Percentiles rank a stretch among this genome's conserved stretches.
Conservation (phyloP, 306 rosid species). For the Lathyrus sativus region DNA sequence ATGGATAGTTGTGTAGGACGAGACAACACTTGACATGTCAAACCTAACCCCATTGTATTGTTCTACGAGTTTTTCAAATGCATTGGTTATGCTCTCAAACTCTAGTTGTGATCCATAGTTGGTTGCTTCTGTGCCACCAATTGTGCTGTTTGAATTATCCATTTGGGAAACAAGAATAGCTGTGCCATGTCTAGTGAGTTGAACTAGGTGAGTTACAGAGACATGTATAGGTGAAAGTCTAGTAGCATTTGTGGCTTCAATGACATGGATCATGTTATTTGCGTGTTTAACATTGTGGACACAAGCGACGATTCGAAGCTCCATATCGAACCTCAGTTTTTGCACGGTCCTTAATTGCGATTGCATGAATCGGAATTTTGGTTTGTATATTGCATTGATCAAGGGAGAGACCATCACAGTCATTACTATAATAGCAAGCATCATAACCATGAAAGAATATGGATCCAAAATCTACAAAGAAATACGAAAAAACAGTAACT, state of each 20-base stretch:
- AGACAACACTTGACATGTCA: slow-evolving; percentile 20
- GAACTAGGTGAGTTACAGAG: slow-evolving; percentile 41
- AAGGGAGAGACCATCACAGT: slow-evolving; percentile 37
- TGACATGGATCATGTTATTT: slow-evolving; percentile 26
- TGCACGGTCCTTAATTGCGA: slow-evolving; percentile 35
- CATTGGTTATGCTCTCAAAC: slow-evolving; percentile 27
- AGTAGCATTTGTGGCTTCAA: slow-evolving; percentile 34
- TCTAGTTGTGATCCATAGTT: slow-evolving; percentile 19
- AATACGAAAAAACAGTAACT: neutral
- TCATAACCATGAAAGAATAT: slow-evolving; percentile 16
- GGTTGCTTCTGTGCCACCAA: neutral
- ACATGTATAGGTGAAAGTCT: slow-evolving; percentile 38
- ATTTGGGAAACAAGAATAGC: slow-evolving; percentile 36
- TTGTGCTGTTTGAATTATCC: neutral
- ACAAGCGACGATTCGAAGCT: slow-evolving; percentile 40
- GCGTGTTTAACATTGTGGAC: slow-evolving; percentile 36
- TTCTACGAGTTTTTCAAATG: slow-evolving; percentile 2
- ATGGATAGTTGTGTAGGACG: slow-evolving; percentile 42
- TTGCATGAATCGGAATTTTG: slow-evolving; percentile 22
- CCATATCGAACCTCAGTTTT: slow-evolving; percentile 34
- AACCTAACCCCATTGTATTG: slow-evolving; percentile 28
- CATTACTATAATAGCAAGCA: slow-evolving; percentile 26
- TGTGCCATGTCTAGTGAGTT: slow-evolving; percentile 40
- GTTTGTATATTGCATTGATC: slow-evolving; percentile 39
- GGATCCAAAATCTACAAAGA: slow-evolving; percentile 33